phyloP scores from a whole-genome alignment of 345 rosid species.

The Ailanthus altissimus region DNA sequence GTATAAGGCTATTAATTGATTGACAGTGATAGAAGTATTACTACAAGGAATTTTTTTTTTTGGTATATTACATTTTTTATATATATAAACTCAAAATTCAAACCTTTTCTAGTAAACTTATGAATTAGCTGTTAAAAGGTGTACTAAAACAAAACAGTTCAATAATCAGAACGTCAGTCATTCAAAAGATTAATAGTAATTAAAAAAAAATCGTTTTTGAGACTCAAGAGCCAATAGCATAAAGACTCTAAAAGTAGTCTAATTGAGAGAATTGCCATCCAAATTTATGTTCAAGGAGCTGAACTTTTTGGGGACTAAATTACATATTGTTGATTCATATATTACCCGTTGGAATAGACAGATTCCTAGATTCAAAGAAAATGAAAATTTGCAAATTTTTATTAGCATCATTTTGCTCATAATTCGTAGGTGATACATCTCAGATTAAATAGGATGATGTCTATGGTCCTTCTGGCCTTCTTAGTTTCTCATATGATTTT shows the following conservation, averaged over 20 bases:
- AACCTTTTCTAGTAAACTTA: not conserved
- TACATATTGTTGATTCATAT: not conserved
- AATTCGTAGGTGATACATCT: not conserved
- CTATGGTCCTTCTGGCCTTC: slow-evolving; percentile 18
- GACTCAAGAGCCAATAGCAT: no score
- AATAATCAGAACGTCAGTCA: no score
- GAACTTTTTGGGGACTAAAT: not conserved
- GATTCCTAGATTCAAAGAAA: not conserved
- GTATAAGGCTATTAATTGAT: no score
- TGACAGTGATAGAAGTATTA: not conserved
- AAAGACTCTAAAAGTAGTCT: not conserved
- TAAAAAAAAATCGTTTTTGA: no score
- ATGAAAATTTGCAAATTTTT: not conserved
- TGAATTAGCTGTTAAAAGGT: no score
- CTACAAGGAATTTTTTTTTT: no score
- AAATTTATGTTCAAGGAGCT: not conserved
- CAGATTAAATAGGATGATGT: not conserved
- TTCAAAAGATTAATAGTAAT: no score
- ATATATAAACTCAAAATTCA: not conserved
- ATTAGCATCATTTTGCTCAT: not conserved
- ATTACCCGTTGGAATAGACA: not conserved
- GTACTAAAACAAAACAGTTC: no score
- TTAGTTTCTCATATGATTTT: slow-evolving; percentile 53
- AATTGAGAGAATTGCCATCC: not conserved
- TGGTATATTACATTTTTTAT: not conserved